phyloP scores from a whole-genome alignment of 768 basidiomycete species.

The Podaxis mareebaensis region DNA sequence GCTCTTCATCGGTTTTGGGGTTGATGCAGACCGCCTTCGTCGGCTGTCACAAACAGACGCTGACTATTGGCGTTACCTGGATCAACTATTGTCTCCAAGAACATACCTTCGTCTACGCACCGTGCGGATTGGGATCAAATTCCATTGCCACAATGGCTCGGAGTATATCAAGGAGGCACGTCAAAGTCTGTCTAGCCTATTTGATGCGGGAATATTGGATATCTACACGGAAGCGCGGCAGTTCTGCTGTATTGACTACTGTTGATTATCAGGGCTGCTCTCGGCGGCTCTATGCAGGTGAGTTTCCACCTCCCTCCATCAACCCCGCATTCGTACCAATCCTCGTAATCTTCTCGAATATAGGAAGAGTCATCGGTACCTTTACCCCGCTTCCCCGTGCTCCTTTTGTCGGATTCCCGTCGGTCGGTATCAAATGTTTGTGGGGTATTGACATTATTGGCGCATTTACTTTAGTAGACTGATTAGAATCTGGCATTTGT shows the following conservation, averaged over 20 bases:
- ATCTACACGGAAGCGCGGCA: conserved; percentile 5
- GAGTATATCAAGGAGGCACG: conserved; percentile 10
- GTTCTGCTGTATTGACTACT: conserved; percentile 9
- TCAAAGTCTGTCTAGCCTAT: neutral
- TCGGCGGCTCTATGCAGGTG: neutral
- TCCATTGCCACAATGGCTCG: conserved; percentile 10
- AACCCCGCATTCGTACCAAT: neutral
- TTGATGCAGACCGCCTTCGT: conserved; percentile 12
- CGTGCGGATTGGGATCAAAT: conserved; percentile 13
- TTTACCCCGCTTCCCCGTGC: conserved; percentile 3
- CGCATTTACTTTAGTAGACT: neutral
- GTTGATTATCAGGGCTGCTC: neutral
- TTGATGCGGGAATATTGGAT: conserved; percentile 12
- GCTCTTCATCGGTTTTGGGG: neutral
- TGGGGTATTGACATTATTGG: neutral
- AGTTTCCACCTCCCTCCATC: neutral
- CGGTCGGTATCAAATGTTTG: conserved; percentile 10
- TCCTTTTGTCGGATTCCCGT: conserved; percentile 1
- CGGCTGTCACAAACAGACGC: conserved; percentile 12
- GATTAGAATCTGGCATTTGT: neutral
- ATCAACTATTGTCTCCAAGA: conserved; percentile 2
- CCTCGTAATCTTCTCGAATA: neutral
- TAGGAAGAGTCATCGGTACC: neutral
- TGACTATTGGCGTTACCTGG: conserved; percentile 7
- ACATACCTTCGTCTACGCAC: neutral